phyloP scores from a whole-genome alignment of 495 filamentous ascomycete genomes.

The Penicillium silybi region DNA sequence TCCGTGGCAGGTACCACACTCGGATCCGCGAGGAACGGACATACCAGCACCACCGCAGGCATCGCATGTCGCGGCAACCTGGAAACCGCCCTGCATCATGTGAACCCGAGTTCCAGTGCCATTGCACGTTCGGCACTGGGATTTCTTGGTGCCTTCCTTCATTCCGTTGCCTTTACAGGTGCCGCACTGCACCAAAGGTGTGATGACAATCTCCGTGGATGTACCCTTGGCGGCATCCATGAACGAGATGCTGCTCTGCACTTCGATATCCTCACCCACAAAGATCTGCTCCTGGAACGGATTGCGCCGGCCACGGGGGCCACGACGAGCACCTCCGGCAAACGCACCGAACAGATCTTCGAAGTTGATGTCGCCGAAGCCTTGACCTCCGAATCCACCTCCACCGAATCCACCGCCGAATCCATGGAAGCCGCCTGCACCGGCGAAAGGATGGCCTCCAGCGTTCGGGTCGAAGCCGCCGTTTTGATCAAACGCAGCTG shows the following conservation, averaged over 20 bases:
- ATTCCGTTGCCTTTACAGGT: slow-evolving; percentile 80
- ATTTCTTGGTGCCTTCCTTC: slow-evolving; percentile 70
- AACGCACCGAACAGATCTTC: slow-evolving; percentile 94
- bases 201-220: slow-evolving; percentile 71
- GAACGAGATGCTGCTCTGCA: slow-evolving; percentile 87
- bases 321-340: slow-evolving; percentile 57
- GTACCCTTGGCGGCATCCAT: slow-evolving; percentile 93
- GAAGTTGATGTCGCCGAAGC: slow-evolving; percentile 69
- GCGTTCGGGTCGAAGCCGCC: slow-evolving; percentile 69
- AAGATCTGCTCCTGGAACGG: slow-evolving; percentile 74
- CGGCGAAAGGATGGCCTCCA: slow-evolving; percentile 61
- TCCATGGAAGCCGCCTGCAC: slow-evolving; percentile 46
- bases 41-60: slow-evolving; percentile 73
- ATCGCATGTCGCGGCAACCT: slow-evolving; percentile 86
- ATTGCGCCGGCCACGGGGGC: slow-evolving; percentile 49
- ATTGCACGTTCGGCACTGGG: slow-evolving; percentile 72
- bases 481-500: slow-evolving; percentile 78
- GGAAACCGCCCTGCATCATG: slow-evolving; percentile 87
- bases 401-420: slow-evolving; percentile 56
- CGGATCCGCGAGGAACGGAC: slow-evolving; percentile 66
- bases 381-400: slow-evolving; percentile 18
- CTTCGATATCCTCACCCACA: slow-evolving; percentile 90
- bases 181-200: slow-evolving; percentile 70
- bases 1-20: slow-evolving; percentile 74
- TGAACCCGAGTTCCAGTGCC: slow-evolving; percentile 85